Conservation (phyloP, 1,139 yeast genomes). For the Spencermartinsiella ligniputridi region DNA sequence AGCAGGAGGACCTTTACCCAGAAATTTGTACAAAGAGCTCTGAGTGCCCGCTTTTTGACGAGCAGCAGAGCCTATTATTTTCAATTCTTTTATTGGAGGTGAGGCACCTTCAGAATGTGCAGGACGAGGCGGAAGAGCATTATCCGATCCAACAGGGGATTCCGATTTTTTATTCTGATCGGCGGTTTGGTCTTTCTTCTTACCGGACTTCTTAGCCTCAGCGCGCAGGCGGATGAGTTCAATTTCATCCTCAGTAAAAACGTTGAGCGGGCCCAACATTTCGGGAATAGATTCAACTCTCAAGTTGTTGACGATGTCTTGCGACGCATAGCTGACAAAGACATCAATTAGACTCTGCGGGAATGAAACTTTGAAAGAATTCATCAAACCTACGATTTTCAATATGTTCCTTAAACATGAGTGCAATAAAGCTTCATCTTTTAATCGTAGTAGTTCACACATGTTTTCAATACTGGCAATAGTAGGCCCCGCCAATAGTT, state of each 20-base stretch:
- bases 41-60: constrained; percentile 14
- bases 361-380: constrained; percentile 26
- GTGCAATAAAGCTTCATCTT: constrained; percentile 68
- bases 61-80: background rate
- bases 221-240: constrained; percentile 5
- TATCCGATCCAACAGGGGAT: background rate
- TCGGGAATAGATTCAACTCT: constrained; percentile 8
- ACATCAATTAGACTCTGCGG: constrained; percentile 23
- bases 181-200: no score
- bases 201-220: background rate
- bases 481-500: constrained; percentile 25
- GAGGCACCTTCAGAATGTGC: background rate
- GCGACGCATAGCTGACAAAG: constrained; percentile 22
- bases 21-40: constrained; percentile 20
- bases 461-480: constrained; percentile 38
- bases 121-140: background rate
- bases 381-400: constrained; percentile 31
- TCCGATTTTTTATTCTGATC: background rate
- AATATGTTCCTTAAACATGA: constrained; percentile 72
- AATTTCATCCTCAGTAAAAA: constrained; percentile 21
- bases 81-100: background rate
- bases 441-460: constrained; percentile 75
- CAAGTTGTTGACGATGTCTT: constrained; percentile 23
- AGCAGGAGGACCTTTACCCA: constrained; percentile 14
- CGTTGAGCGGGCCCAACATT: constrained; percentile 24